A percentile compares a stretch with the other conserved stretches of the same genome.
Evolutionary conservation across 768 basidiomycete genomes (phyloP).

Genomic region (Termitomyces sp.): DNA sequence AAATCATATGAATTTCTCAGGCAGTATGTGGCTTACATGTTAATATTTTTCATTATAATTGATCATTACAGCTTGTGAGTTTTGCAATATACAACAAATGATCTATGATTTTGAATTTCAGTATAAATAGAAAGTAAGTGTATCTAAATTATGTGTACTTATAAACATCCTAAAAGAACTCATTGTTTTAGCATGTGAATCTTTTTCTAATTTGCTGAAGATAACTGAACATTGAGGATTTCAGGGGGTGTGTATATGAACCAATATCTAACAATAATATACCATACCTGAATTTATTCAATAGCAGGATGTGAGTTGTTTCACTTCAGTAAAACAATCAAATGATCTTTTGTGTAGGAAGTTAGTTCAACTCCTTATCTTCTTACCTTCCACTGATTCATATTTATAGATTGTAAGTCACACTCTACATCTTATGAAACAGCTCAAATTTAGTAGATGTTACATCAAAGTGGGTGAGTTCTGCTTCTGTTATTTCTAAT

Average conservation of each 20-base stretch:
- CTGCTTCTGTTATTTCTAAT: background rate
- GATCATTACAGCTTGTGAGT: background rate
- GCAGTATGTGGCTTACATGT: too few relatives aligned
- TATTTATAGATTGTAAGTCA: background rate
- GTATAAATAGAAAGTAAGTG: background rate
- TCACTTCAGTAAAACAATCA: background rate
- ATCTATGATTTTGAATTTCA: background rate
- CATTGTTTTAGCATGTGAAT: background rate
- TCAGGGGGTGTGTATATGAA: background rate
- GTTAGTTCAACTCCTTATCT: background rate
- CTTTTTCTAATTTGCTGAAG: too few relatives aligned
- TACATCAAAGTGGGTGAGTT: background rate
- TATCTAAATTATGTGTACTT: background rate
- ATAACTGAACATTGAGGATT: too few relatives aligned
- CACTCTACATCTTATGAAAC: background rate
- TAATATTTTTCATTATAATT: too few relatives aligned
- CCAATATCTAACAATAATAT: background rate
- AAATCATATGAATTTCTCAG: background rate
- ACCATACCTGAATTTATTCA: too few relatives aligned
- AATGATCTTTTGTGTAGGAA: background rate
- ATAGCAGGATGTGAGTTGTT: background rate
- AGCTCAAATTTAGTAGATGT: background rate
- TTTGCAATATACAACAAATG: too few relatives aligned
- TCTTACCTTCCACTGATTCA: background rate
- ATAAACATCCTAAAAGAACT: background rate